Evolutionary conservation across 306 rosid genomes (phyloP), one percentile per base, ranked within the genome.

Genomic region (Cucumis hystrix): DNA sequence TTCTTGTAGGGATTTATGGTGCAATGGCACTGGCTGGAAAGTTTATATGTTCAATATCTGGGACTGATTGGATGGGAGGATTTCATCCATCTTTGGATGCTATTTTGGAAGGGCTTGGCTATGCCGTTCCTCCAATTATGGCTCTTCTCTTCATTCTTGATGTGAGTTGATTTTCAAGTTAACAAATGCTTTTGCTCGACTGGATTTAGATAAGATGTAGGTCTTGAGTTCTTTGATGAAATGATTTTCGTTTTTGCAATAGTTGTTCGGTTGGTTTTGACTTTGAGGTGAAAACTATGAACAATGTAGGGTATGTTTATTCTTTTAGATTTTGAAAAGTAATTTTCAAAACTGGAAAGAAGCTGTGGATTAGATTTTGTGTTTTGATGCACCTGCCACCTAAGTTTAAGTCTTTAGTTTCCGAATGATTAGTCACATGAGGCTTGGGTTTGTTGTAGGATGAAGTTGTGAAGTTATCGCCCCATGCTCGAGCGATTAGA

Each of bases 401-500:
- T 35, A 65, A 8, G 25, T 35, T 66, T 3, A 66, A 39, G 72
- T 1, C 28, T 39, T 1, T 39, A 39, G 43, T 49, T 61, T 12
- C 21, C 21, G 15, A 23, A 57, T 41, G 1, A 60, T 66, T 60
- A 11, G 20, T 73, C 55, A 18, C 62, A 68, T 16, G 47, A 18
- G 40, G 78, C 33, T 37, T 76, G 68, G 17, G 70, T 41, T 76
- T 80, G 72, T 73, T 79, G 45, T 77, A 95, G 98, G 98, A 95
- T 73, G 98, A 95, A 84, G 96, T 95, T 79, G 98, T 95, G 81
- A 95, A 92, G 86, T 77, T 90, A 59, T 95, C 98, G 12, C 97
- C 98, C 16, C 90, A 95, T 89, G 98, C 98, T 49, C 93, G 97
- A 28, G 98, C 98, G 30, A 95, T 95, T 54, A 89, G 98, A 92